Conservation (phyloP, 75 land plant species). For the Adiantum capillusveneris region DNA sequence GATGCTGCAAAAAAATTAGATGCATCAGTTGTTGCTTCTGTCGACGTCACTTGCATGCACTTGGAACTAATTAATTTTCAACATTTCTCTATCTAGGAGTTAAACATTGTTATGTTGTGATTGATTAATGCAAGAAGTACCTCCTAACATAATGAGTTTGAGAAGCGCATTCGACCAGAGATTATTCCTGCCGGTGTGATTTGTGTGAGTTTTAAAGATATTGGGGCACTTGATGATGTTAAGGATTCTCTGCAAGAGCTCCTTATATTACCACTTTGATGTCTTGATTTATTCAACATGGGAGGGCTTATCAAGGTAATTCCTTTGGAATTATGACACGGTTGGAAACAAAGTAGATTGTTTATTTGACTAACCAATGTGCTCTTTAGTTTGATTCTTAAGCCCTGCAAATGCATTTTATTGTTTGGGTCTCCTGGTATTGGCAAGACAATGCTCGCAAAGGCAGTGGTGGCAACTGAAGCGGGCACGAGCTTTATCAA, state of each 20-base stretch:
- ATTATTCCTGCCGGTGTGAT: slow-evolving; percentile 85
- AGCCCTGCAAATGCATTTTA: slow-evolving; percentile 80
- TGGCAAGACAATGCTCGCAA: slow-evolving; percentile 91
- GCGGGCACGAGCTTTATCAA: slow-evolving; percentile 91
- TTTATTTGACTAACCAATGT: not conserved
- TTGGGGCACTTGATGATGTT: slow-evolving; percentile 72
- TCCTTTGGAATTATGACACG: no score
- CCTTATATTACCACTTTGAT: slow-evolving; percentile 75
- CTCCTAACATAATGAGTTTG: slow-evolving; percentile 88
- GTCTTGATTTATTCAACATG: slow-evolving; percentile 66
- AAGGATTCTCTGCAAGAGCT: slow-evolving; percentile 86
- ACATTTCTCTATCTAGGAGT: no score
- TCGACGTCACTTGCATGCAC: not conserved
- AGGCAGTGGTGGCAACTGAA: slow-evolving; percentile 89
- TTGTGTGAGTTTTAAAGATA: slow-evolving; percentile 67
- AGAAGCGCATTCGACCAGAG: slow-evolving; percentile 87
- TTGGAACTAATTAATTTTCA: not conserved
- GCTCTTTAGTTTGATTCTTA: slow-evolving; percentile 4
- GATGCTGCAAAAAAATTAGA: slow-evolving; percentile 22
- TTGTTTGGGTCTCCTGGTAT: slow-evolving; percentile 93
- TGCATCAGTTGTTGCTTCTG: not conserved
- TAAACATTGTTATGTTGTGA: no score
- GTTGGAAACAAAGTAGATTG: not conserved
- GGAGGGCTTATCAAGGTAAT: slow-evolving; percentile 74
- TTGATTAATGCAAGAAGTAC: slow-evolving; percentile 43